Evolutionary conservation across 2,329 filamentous ascomycete species (phyloP), one percentile per base, ranked within the genome.

Genomic region (Penicillium sclerotigenum): DNA sequence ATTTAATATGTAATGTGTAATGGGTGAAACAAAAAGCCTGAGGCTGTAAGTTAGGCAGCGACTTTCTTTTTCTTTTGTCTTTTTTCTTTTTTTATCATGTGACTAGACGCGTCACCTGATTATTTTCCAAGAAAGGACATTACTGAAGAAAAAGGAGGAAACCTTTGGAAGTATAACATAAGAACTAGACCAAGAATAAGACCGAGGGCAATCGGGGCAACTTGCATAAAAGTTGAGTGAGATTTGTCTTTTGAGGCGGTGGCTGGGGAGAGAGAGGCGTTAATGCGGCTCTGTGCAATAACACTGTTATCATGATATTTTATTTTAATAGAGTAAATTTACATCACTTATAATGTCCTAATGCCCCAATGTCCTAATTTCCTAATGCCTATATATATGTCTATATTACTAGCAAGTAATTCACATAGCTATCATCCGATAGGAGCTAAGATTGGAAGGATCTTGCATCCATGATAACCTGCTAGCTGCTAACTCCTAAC

Each of bases 201-300:
- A n/a, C n/a, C n/a, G n/a, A n/a, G n/a, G n/a, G n/a, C n/a, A n/a
- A 16, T 22, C 18, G 10, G 28, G 28, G 37, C 28, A 26, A 50
- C 20, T 11, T 33, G 33, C 46, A 49, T 38, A 29, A 29, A 36
- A 36, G 31, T 33, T 48, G 31, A 5, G 36, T 41, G 47, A 50
- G 37, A 42, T 42, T 50, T 29, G 47, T 37, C 47, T 34, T 34
- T 37, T 18, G 37, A 50, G 26, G 47, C 47, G 37, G 47, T 50
- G 47, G 37, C 47, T 50, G 24, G 37, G 28, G 3, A 31, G 11
- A 31, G 11, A 26, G 16, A 43, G 28, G 16, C 16, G 16, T 43
- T 20, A 14, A 43, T 50, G 47, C 28, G 47, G 47, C 47, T 42
- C 28, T 33, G 11, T 18, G 10, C 9, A 31, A 49, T 40, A 14